Evolutionary conservation across 495 filamentous ascomycete genomes (phyloP), one percentile per base, ranked within the genome.

Genomic region (Penicillium angulare): DNA sequence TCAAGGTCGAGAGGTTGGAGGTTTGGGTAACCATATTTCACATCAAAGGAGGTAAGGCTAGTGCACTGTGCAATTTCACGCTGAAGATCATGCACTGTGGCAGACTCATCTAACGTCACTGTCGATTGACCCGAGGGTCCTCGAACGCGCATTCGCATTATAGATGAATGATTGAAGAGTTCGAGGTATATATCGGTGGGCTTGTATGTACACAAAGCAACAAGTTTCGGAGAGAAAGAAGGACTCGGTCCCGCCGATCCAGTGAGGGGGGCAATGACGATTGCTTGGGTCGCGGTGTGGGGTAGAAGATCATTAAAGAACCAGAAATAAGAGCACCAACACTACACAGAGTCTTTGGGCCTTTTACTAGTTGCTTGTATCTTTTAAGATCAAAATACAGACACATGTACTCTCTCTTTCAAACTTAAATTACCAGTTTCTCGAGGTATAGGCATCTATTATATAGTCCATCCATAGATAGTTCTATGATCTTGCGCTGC

Each of bases 11-110:
- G 77, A 15, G 82, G 73, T 56, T 86, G 85, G 38, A 72, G 55
- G 3, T 88, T 79, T 2, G 93, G 93, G 65, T 89, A 97, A 16
- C 92, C 90, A 64, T 85, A 88, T 74, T 95, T 97, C 35, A 96
- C 71, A 27, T 91, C 84, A 56, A 92, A 89, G 23, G 49, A 48
- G 49, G 38, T 60, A 50, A 66, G 60, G 9, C 71, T 74, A 1
- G 84, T 87, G 49, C 73, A 74, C 44, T 81, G 69, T 22, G 64
- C 65, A 47, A 90, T 87, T 40, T 73, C 61, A 15, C 56, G 44
- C 23, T 78, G 69, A 0, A 96, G 78, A 43, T 87, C 83, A 23
- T 68, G 64, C 21, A 93, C 77, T 2, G 81, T 87, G 16, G 87
- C 81, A 29, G 74, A 68, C 24, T 88, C 85, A 20, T 81, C 71